Evolutionary conservation across 768 basidiomycete species (phyloP).

Genomic region (Lactarius evosmus): DNA sequence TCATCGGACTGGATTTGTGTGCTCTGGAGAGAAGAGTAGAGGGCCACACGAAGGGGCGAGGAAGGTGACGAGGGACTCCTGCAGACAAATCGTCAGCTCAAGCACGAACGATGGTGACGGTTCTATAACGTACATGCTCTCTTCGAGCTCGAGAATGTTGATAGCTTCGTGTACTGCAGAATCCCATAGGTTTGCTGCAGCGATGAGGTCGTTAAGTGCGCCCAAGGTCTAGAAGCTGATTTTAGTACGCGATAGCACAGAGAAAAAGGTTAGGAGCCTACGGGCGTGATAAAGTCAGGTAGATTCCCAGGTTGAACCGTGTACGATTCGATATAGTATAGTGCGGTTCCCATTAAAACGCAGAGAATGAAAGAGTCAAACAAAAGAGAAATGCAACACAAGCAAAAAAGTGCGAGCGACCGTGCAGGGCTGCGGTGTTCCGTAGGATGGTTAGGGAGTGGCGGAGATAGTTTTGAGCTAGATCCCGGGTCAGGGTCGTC

Average conservation of each 20-base stretch:
- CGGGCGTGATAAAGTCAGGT: slow-evolving; percentile 17
- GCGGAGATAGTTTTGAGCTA: background rate
- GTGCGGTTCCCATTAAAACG: slow-evolving; percentile 16
- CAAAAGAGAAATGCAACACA: slow-evolving; percentile 21
- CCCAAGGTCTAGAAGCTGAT: slow-evolving; percentile 52
- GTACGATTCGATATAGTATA: slow-evolving; percentile 21
- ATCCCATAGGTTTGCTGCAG: slow-evolving; percentile 70
- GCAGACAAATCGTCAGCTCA: slow-evolving; percentile 33
- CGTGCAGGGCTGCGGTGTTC: background rate
- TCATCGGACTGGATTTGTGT: slow-evolving; percentile 81
- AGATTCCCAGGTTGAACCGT: background rate
- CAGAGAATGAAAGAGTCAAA: slow-evolving; percentile 20
- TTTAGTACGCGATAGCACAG: background rate
- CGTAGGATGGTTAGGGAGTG: background rate
- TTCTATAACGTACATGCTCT: slow-evolving; percentile 49
- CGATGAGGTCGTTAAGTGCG: slow-evolving; percentile 62
- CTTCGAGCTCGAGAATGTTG: slow-evolving; percentile 62
- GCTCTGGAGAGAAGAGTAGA: slow-evolving; percentile 69
- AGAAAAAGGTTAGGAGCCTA: background rate
- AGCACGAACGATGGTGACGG: slow-evolving; percentile 11
- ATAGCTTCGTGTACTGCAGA: slow-evolving; percentile 69
- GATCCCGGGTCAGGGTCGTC: slow-evolving; percentile 5
- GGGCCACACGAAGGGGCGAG: slow-evolving; percentile 59
- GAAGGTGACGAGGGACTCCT: slow-evolving; percentile 49
- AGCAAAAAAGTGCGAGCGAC: slow-evolving; percentile 11